A percentile compares a stretch with the other conserved stretches of the same genome.
phyloP scores from a whole-genome alignment of 2,329 filamentous ascomycete genomes.

The Fulvia fulva region DNA sequence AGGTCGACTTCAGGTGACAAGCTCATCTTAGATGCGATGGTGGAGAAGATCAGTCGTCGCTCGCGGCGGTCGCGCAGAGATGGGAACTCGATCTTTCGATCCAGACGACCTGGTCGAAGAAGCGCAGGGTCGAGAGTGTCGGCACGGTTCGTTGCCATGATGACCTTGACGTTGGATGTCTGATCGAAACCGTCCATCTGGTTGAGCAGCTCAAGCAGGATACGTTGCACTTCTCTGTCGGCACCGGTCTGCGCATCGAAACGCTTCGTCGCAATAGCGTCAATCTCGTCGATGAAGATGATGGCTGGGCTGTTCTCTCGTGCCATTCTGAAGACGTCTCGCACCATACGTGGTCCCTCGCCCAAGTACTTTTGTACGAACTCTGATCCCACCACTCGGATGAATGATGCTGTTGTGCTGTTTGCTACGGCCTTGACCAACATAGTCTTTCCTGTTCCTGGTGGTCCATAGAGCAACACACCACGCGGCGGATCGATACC shows the following conservation, averaged over 20 bases:
- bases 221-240: constrained; percentile 97
- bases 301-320: constrained; percentile 97
- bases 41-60: constrained; percentile 91
- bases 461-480: constrained; percentile 92
- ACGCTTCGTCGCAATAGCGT: constrained; percentile 97
- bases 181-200: constrained; percentile 99
- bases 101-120: constrained; percentile 87
- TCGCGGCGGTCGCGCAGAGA: constrained; percentile 88
- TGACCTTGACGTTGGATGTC: constrained; percentile 98
- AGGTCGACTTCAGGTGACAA: constrained; percentile 93
- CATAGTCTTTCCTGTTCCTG: constrained; percentile 96
- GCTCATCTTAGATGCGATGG: constrained; percentile 97
- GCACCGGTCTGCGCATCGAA: constrained; percentile 98
- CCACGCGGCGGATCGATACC: constrained; percentile 97
- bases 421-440: constrained; percentile 97
- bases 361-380: constrained; percentile 99
- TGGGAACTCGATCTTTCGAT: constrained; percentile 99
- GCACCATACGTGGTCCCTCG: constrained; percentile 96
- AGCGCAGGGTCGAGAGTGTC: constrained; percentile 95
- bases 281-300: constrained; percentile 99
- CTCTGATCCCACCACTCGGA: constrained; percentile 95
- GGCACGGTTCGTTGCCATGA: constrained; percentile 98
- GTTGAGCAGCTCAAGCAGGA: constrained; percentile 92
- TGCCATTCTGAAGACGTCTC: constrained; percentile 98
- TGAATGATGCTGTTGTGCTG: constrained; percentile 96